Conservation (phyloP, 75 land plant genomes). For the Sequoia sempervirens region DNA sequence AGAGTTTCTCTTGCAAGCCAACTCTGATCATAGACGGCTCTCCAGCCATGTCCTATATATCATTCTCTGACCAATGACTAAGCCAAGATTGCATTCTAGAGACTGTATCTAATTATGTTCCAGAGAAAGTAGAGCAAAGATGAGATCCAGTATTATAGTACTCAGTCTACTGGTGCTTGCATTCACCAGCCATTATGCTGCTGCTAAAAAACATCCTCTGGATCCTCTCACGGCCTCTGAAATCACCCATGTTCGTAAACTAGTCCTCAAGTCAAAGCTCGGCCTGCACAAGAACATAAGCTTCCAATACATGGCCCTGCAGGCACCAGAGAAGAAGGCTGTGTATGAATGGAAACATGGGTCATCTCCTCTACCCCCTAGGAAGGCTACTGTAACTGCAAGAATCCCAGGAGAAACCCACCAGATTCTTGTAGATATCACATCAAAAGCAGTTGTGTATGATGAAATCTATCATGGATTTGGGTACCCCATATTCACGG, state of each 20-base stretch:
- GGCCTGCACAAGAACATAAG: not conserved
- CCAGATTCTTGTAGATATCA: conserved; percentile 44
- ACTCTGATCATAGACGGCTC: no score
- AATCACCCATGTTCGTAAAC: conserved; percentile 17
- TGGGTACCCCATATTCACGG: conserved; percentile 42
- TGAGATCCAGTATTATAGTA: not conserved
- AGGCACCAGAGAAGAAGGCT: conserved; percentile 58
- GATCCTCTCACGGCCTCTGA: conserved; percentile 48
- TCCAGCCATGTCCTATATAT: no score
- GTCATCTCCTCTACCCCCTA: conserved; percentile 18
- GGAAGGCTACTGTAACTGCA: conserved; percentile 37
- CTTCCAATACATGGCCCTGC: conserved; percentile 47
- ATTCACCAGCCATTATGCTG: not conserved
- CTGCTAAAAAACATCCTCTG: conserved; percentile 32
- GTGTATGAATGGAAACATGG: conserved; percentile 18
- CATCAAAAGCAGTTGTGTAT: conserved; percentile 16
- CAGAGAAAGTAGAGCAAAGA: not conserved
- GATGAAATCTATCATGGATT: conserved; percentile 25
- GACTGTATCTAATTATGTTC: no score
- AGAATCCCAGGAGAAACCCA: conserved; percentile 28
- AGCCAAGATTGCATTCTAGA: no score
- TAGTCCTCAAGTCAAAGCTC: conserved; percentile 1
- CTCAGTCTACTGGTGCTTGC: not conserved
- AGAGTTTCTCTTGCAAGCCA: no score
- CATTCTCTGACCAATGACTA: no score